Percentiles rank a stretch among this genome's conserved stretches.
phyloP scores from a whole-genome alignment of 2,329 filamentous ascomycete genomes.

The Penicillium sp. region DNA sequence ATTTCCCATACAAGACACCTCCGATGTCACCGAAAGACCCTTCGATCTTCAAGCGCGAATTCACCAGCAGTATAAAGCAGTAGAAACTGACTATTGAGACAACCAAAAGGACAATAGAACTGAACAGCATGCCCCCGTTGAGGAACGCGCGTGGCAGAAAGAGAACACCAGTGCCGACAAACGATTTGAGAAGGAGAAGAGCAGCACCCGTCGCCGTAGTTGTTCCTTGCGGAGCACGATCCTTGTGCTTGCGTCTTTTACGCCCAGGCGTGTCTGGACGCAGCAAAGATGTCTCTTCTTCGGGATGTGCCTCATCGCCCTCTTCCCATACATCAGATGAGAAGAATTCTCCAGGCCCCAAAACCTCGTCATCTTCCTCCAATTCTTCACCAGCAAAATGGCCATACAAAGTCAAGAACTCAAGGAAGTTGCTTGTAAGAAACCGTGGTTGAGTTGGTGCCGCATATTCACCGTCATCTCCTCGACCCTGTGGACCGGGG shows the following conservation, averaged over 20 bases:
- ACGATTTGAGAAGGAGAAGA: slow-evolving; percentile 88
- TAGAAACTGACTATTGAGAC: slow-evolving; percentile 91
- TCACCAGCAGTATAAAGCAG: slow-evolving; percentile 91
- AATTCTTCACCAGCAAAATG: slow-evolving; percentile 97
- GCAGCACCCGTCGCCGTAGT: slow-evolving; percentile 76
- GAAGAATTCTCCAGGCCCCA: slow-evolving; percentile 87
- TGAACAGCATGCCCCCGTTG: slow-evolving; percentile 97
- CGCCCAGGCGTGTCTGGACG: slow-evolving; percentile 64
- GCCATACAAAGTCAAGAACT: slow-evolving; percentile 91
- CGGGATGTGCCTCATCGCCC: slow-evolving; percentile 66
- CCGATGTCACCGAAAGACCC: slow-evolving; percentile 99
- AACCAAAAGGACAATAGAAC: slow-evolving; percentile 79
- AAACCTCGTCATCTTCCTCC: slow-evolving; percentile 89
- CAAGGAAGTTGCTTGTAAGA: slow-evolving; percentile 88
- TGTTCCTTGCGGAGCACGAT: slow-evolving; percentile 67
- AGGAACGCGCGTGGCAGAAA: slow-evolving; percentile 58
- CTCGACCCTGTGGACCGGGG: slow-evolving; percentile 47
- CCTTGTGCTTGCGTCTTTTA: slow-evolving; percentile 71
- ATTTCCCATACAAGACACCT: slow-evolving; percentile 82
- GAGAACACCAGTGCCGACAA: slow-evolving; percentile 62
- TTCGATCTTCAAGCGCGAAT: slow-evolving; percentile 76
- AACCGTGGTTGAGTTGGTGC: slow-evolving; percentile 53
- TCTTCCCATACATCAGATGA: slow-evolving; percentile 66
- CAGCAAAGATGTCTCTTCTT: slow-evolving; percentile 81
- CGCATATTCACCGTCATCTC: slow-evolving; percentile 30